Evolutionary conservation across 106 monocot species (phyloP), one percentile per base, ranked within the genome.

Genomic region (Platanthera guangdongensis): DNA sequence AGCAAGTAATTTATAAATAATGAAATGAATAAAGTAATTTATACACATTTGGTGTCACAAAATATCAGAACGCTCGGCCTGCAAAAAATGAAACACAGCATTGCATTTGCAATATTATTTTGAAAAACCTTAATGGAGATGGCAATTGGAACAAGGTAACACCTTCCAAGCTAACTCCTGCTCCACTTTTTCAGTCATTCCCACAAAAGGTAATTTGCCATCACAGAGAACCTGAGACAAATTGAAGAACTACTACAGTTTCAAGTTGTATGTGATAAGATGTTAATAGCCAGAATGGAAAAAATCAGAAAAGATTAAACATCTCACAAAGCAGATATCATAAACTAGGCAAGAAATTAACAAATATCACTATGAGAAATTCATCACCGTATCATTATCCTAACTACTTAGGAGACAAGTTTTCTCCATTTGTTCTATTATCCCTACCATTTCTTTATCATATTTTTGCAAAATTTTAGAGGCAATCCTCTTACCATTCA

Each of bases 81-180:
- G 83, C 16, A 51, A 47, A 80, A 18, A 25, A 68, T 8, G 57
- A 14, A 52, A 57, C 30, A 60, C 47, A 39, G 19, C 51, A 53
- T 47, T 14, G 48, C 47, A 55, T 11, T 8, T 48, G 46, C 53
- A 47, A 10, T 55, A 52, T 39, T 50, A 51, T 51, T 50, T 25
- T 47, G 32, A 25, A 67, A 39, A 30, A 67, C 0, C 25, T 67
- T 3, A 12, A 67, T 8, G 5, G 45, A 13, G n/a, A 69, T 32
- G 13, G 54, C 16, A 32, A 50, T 11, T 70, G 11, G 14, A 51
- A 68, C 28, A 49, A 74, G n/a, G 18, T 53, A 11, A 63, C 12
- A 96, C 96, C 94, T 99, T 99, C 88, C 89, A 99, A 71, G 86
- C 69, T 65, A 99, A 84, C 85, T 99, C 94, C 75, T 91, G 84